Conservation (phyloP, 352 stramenopile genomes). For the Saprolegnia diclina region DNA sequence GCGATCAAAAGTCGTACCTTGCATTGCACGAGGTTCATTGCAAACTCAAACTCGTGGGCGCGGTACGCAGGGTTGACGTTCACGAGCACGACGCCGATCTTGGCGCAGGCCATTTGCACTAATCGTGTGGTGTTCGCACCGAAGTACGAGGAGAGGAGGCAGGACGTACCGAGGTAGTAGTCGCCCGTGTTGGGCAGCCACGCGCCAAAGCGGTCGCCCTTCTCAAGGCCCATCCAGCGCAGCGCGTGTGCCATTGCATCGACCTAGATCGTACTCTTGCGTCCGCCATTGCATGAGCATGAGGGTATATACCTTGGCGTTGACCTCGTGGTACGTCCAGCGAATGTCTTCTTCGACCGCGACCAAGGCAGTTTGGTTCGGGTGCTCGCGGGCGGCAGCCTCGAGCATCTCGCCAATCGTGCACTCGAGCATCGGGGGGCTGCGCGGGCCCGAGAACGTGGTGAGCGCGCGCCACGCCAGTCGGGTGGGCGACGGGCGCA, state of each 20-base stretch:
- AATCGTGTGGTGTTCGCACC: background rate
- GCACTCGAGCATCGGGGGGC: constrained; percentile 12
- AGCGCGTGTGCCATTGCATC: constrained; percentile 13
- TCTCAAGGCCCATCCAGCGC: constrained; percentile 17
- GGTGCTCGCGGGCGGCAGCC: background rate
- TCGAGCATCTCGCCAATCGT: constrained; percentile 27
- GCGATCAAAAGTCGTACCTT: constrained; percentile 24
- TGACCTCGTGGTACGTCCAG: constrained; percentile 20
- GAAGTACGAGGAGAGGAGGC: no score
- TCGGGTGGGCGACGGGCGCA: background rate
- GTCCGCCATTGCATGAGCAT: background rate
- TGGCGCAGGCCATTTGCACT: constrained; percentile 26
- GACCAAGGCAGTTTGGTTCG: constrained; percentile 16
- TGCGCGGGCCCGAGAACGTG: constrained; percentile 16
- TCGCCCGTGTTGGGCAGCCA: constrained; percentile 27
- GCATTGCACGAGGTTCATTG: constrained; percentile 26
- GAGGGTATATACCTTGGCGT: constrained; percentile 9
- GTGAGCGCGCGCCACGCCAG: background rate
- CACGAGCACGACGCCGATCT: constrained; percentile 26
- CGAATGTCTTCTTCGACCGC: constrained; percentile 26
- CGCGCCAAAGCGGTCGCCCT: constrained; percentile 21
- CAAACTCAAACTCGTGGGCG: constrained; percentile 27
- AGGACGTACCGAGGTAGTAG: constrained; percentile 24
- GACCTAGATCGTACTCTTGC: background rate
- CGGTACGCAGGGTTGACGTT: constrained; percentile 28